Conservation (phyloP, 306 rosid genomes). For the Inga laurina region DNA sequence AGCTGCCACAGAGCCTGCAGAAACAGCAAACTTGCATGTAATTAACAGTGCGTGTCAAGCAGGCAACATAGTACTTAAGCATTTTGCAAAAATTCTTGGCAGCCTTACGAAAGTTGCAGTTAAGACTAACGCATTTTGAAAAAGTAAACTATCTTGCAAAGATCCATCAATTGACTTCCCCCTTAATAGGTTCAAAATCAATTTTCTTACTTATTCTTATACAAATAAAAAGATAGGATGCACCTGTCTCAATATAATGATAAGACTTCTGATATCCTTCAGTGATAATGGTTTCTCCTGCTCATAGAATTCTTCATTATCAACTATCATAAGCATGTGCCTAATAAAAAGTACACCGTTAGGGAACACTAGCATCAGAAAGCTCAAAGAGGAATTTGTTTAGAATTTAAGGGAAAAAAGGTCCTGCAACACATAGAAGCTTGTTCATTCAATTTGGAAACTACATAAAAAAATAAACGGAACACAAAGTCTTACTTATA, state of each 20-base stretch:
- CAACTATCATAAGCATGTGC: conserved; percentile 93
- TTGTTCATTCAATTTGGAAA: conserved; percentile 18
- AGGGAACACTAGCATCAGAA: conserved; percentile 27
- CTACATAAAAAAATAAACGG: conserved; percentile 21
- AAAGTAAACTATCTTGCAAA: conserved; percentile 22
- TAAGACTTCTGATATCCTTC: conserved; percentile 81
- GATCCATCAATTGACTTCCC: conserved; percentile 14
- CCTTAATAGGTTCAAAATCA: conserved; percentile 16
- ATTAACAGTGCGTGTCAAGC: conserved; percentile 25
- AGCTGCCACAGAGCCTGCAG: conserved; percentile 98
- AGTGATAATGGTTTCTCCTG: conserved; percentile 90
- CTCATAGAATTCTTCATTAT: conserved; percentile 94
- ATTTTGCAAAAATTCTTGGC: not conserved
- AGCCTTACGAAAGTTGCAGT: conserved; percentile 6
- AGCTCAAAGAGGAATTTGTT: conserved; percentile 29
- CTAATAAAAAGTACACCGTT: conserved; percentile 51
- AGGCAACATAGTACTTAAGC: not conserved
- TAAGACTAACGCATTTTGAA: not conserved
- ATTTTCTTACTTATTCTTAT: not conserved
- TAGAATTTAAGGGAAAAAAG: conserved; percentile 2
- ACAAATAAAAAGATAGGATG: conserved; percentile 27
- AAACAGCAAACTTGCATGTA: conserved; percentile 27
- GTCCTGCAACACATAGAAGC: conserved; percentile 2
- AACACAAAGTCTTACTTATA: conserved; percentile 70
- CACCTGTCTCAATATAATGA: conserved; percentile 92